Evolutionary conservation across 352 stramenopile species (phyloP).

Genomic region (Pythium rishiriense): DNA sequence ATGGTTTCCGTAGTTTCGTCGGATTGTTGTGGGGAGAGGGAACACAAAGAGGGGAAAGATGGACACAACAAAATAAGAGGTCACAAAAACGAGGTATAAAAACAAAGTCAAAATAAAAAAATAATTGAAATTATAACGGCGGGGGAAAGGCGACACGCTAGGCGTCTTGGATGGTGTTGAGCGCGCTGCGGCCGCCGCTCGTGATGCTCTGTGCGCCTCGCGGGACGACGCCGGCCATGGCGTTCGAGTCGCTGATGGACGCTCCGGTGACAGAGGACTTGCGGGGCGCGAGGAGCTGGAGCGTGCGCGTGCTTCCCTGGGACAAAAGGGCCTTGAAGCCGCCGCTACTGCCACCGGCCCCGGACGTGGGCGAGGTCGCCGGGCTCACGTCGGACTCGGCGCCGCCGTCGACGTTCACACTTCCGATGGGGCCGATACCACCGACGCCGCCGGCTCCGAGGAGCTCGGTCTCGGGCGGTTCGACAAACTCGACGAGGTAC

Average conservation of each 20-base stretch:
- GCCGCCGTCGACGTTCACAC: conserved; percentile 23
- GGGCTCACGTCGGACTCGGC: conserved; percentile 15
- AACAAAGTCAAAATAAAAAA: background rate
- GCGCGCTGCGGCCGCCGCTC: conserved; percentile 4
- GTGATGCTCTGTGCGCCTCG: background rate
- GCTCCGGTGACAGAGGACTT: conserved; percentile 12
- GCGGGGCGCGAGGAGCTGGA: conserved; percentile 27
- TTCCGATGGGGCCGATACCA: conserved; percentile 15
- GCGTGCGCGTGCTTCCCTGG: conserved; percentile 29
- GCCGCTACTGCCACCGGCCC: background rate
- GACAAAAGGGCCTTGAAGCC: conserved; percentile 23
- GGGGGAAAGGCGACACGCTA: background rate
- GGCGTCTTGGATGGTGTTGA: conserved; percentile 19
- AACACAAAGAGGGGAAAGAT: background rate
- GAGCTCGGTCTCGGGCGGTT: conserved; percentile 29
- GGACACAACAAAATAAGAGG: background rate
- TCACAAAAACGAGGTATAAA: background rate
- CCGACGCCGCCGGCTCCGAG: background rate
- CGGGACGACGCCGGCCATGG: background rate
- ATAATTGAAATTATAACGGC: background rate
- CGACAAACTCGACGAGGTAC: conserved; percentile 80
- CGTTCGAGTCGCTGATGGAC: background rate
- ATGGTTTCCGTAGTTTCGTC: background rate
- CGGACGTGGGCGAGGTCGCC: conserved; percentile 2
- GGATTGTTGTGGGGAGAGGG: background rate